Evolutionary conservation across 116 monocot genomes (phyloP), one percentile per base, ranked within the genome.

Genomic region (Iris pallida): DNA sequence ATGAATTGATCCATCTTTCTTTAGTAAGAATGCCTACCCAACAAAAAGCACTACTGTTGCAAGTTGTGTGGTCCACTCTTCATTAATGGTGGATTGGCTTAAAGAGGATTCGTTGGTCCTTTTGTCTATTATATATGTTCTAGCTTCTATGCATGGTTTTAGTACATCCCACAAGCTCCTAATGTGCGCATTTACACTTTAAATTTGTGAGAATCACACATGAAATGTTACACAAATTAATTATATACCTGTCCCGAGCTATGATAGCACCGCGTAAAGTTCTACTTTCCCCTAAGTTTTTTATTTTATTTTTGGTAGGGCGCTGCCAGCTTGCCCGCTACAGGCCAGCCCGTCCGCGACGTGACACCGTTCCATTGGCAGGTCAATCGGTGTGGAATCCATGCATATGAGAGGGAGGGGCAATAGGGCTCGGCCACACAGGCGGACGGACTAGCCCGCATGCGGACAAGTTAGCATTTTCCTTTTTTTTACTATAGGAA

Each of bases 61-160:
- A 61, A 61, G 44, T 61, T 61, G 61, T 75, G 76, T 76, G 76
- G 76, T 76, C 76, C 76, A 68, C 46, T 40, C 8, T 12, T 8
- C 16, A 55, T 20, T 61, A n/a, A n/a, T n/a, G 45, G 62, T 63
- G 75, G 47, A 49, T 62, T 62, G 11, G 18, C 68, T 53, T 61
- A 18, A 68, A 47, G 45, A 45, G 63, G 47, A 20, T 75, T 20
- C 52, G 53, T 56, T 69, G 75, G 75, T 75, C 75, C 73, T 57
- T 57, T 47, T 14, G 30, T 47, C 76, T 63, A n/a, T n/a, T n/a
- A n/a, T n/a, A n/a, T n/a, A 76, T 30, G 16, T 17, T 47, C 14
- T 64, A 70, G 20, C 63, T 57, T 49, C 57, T 63, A 46, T 45
- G 16, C 30, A 30, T 30, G 11, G 45, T 47, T 63, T 61, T 43